Conservation (phyloP, 2,329 filamentous ascomycete genomes). For the Cladophialophora exuberans region DNA sequence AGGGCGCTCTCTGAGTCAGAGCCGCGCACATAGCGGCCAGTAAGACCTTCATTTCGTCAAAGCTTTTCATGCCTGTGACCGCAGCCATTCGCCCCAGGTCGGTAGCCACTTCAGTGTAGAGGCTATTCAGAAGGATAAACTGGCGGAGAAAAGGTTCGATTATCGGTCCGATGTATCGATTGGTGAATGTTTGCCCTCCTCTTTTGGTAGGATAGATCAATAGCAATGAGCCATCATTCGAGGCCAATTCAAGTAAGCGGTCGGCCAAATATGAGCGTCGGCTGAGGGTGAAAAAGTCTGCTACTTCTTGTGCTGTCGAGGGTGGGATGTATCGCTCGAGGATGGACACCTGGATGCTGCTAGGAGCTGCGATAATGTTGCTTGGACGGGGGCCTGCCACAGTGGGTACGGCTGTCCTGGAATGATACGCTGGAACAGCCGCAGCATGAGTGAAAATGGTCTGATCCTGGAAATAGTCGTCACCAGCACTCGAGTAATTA, state of each 20-base stretch:
- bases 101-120: slow-evolving; percentile 60
- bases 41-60: slow-evolving; percentile 52
- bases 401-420: slow-evolving; percentile 53
- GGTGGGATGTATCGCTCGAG: slow-evolving; percentile 70
- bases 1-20: slow-evolving; percentile 38
- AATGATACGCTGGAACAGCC: slow-evolving; percentile 61
- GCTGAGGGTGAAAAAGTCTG: slow-evolving; percentile 59
- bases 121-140: slow-evolving; percentile 60
- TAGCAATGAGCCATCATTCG: slow-evolving; percentile 59
- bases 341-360: slow-evolving; percentile 62
- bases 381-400: slow-evolving; percentile 51
- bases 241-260: slow-evolving; percentile 62
- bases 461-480: slow-evolving; percentile 61
- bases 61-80: slow-evolving; percentile 58
- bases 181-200: slow-evolving; percentile 62
- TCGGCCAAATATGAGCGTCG: slow-evolving; percentile 64
- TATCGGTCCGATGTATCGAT: slow-evolving; percentile 62
- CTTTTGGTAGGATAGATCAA: slow-evolving; percentile 65
- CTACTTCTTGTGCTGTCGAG: slow-evolving; percentile 60
- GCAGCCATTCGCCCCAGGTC: slow-evolving; percentile 59
- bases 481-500: slow-evolving; percentile 45
- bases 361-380: slow-evolving; percentile 62
- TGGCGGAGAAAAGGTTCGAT: slow-evolving; percentile 64
- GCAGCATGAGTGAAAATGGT: slow-evolving; percentile 67
- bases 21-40: slow-evolving; percentile 45